Base-by-base conservation (phyloP, 345 rosid species). In the Syzygium grande region DNA sequence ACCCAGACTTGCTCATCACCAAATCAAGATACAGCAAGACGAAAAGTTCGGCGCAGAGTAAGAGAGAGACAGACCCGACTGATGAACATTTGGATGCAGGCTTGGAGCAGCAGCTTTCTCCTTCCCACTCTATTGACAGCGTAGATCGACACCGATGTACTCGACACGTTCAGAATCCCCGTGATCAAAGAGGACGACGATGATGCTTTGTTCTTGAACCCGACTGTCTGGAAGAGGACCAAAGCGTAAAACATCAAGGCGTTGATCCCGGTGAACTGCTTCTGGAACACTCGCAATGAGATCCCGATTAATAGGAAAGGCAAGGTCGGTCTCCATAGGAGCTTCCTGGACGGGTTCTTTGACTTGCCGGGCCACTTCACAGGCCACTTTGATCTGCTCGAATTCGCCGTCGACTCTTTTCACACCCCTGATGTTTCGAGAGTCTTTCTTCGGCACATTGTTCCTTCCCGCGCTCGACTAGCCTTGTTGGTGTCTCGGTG, bases 211-310 rank as follows among this genome's bases (percentile, higher is more conserved):
- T 58, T 90, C 84, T 87, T 87, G 90, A 91, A 92, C 38, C 93
- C 90, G 9, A 91, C 87, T 1, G 91, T 90, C 84, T 92, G 92
- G 51, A 91, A 92, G 51, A 91, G 90, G 63, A 92, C 89, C 2
- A 90, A 90, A 2, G 90, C 89, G 27, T 90, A 92, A 53, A 92
- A 92, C 94, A 92, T 90, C 29, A 89, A 89, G 55, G 94, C 91
- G 49, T 94, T 95, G 87, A 95, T 96, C 59, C 96, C 93, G 3
- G 96, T 95, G 52, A 95, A 92, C 29, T 95, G 96, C 34, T 95
- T 95, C 87, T 93, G 97, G 54, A 95, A 96, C 23, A 93, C 83
- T 88, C 93, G 97, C 9, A 95, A 86, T 91, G 87, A 16, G 68
- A 93, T 87, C 30, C 92, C 96, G 9, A 94, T 93, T 17, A 94